Percentiles rank a stretch among this genome's conserved stretches.
Conservation (phyloP, 2,329 filamentous ascomycete genomes). For the Uncinocarpus reesii region DNA sequence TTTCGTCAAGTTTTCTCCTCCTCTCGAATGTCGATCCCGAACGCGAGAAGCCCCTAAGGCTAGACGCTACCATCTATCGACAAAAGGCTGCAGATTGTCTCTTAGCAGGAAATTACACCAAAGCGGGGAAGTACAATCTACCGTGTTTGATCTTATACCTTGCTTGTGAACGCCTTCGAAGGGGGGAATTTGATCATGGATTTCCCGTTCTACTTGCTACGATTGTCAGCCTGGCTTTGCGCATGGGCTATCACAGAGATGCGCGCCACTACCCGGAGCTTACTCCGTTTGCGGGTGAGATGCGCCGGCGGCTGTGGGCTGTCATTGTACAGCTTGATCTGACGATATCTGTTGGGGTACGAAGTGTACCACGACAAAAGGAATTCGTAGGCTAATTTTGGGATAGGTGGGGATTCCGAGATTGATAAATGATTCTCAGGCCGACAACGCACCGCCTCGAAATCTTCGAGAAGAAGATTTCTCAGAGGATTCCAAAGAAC, state of each 20-base stretch:
- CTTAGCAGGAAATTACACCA: conserved; percentile 23
- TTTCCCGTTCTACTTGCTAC: conserved; percentile 24
- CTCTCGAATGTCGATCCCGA: conserved; percentile 1
- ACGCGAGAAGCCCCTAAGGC: not conserved
- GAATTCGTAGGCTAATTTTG: not conserved
- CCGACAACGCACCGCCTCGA: conserved; percentile 31
- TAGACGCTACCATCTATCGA: conserved; percentile 7
- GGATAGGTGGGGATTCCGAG: conserved; percentile 27
- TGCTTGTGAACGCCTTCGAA: conserved; percentile 19
- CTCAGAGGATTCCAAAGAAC: conserved; percentile 24
- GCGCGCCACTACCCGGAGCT: conserved; percentile 29
- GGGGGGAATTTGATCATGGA: conserved; percentile 19
- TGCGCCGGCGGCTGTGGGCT: conserved; percentile 29
- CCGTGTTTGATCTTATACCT: conserved; percentile 22
- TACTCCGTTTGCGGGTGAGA: conserved; percentile 28
- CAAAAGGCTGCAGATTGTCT: conserved; percentile 23
- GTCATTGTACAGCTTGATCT: conserved; percentile 32
- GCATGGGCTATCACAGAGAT: conserved; percentile 39
- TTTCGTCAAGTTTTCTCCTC: conserved; percentile 7
- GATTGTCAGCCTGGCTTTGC: conserved; percentile 25
- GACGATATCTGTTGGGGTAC: conserved; percentile 28
- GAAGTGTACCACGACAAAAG: not conserved
- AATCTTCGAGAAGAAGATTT: conserved; percentile 37
- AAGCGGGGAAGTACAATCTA: conserved; percentile 22
- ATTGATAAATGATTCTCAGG: conserved; percentile 30